Conservation (phyloP, 805 yeast genomes). For the Starmerella sirachaensis region DNA sequence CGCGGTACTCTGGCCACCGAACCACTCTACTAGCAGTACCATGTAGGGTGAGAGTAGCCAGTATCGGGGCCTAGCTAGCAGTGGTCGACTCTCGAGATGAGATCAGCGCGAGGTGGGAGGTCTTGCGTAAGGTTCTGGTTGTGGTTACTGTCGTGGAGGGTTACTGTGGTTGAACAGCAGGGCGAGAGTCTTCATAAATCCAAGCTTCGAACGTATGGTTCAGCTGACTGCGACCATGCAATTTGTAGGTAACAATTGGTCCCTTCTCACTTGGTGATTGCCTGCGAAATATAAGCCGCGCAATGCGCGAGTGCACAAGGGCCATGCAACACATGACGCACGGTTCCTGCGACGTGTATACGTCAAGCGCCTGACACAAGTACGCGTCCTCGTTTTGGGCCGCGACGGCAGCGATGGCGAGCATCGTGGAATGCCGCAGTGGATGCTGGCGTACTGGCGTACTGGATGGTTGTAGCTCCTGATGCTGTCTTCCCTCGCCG, state of each 20-base stretch:
- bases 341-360: constrained; percentile 89
- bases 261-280: constrained; percentile 41
- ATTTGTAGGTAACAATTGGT: constrained; percentile 46
- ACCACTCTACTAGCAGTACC: no score
- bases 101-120: no score
- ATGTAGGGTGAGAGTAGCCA: no score
- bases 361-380: constrained; percentile 63
- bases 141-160: no score
- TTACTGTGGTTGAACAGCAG: no score
- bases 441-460: constrained; percentile 35
- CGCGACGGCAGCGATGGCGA: constrained; percentile 56
- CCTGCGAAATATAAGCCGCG: constrained; percentile 48
- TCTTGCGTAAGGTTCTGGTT: no score
- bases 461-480: constrained; percentile 25
- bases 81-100: no score
- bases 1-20: no score
- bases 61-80: no score
- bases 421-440: constrained; percentile 63
- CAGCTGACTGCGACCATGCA: constrained; percentile 62
- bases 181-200: constrained; percentile 28
- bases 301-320: constrained; percentile 74
- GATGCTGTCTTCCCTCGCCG: constrained; percentile 32
- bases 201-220: constrained; percentile 85
- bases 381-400: constrained; percentile 33
- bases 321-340: constrained; percentile 98